Evolutionary conservation across 2,329 filamentous ascomycete genomes (phyloP), one percentile per base, ranked within the genome.

Genomic region (Paraphoma sp.): DNA sequence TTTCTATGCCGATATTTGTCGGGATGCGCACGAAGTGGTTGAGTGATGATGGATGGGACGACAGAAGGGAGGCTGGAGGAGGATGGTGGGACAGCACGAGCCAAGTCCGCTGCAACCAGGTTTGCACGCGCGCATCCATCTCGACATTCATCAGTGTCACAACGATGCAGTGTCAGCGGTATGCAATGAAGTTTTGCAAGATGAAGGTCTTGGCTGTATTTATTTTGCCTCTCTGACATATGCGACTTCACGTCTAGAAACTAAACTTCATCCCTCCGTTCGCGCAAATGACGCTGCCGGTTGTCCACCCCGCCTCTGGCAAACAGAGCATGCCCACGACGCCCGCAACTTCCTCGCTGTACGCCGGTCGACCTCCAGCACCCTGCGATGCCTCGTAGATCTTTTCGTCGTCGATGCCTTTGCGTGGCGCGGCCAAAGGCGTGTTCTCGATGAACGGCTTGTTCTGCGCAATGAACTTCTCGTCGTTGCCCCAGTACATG

Each of bases 201-300:
- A 36, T 36, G 23, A 23, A 5, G 23, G 23, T 23, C 23, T 23
- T 23, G 5, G 2, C 5, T 23, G 23, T 23, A 23, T 3, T 23
- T 23, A 5, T 23, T 2, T 3, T 23, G 23, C 3, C 23, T 23
- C 23, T 23, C 23, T 23, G 23, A 3, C 23, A 23, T 23, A 2
- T 23, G 23, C 23, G 2, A 23, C 23, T 23, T 23, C 23, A 23
- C 23, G 1, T 17, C 53, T 69, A 73, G 18, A 65, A 59, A 55
- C 68, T 73, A 42, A 74, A 73, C 45, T 60, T 68, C 86, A 92
- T 88, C 6, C 91, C 91, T 1, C 91, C 91, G 71, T 94, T 94
- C 7, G 90, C 90, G 78, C 88, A 91, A 4, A 95, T 85, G 23
- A 93, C 89, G 74, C 89, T 89, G 1, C 91, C 91, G 0, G 91